These are phyloP conservation scores for Coemansia sp. DNA, from an alignment of 192 early-diverging fungal species.

Conservation along the genomic window DNA sequence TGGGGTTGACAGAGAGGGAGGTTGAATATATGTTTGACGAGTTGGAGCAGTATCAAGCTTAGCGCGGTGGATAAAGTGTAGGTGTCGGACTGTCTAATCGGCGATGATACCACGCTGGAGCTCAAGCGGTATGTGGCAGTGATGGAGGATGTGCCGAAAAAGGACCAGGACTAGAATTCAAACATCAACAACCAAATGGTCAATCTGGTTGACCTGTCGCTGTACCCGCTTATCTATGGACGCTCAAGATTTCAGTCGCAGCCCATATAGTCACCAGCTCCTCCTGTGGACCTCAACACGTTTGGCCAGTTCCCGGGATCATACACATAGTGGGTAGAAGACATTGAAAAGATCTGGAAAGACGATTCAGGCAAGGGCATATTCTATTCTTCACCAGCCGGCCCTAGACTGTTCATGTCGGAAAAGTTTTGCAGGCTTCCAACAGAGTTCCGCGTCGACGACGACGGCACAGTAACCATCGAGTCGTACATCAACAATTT, in stretches of 20 bases:
- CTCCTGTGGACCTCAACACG: slow-evolving; percentile 22
- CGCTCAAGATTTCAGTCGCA: slow-evolving; percentile 15
- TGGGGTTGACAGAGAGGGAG: slow-evolving; percentile 41
- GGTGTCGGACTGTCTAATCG: slow-evolving; percentile 39
- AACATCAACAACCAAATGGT: slow-evolving; percentile 54
- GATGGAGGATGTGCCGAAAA: slow-evolving; percentile 40
- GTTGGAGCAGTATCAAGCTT: slow-evolving; percentile 34
- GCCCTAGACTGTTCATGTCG: neutral
- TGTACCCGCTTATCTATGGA: slow-evolving; percentile 51
- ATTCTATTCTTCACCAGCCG: slow-evolving; percentile 8
- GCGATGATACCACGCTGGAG: slow-evolving; percentile 13
- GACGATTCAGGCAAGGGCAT: neutral
- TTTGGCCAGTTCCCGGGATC: slow-evolving; percentile 34
- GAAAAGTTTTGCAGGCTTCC: slow-evolving; percentile 61
- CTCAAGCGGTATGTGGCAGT: slow-evolving; percentile 29
- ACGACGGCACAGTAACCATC: slow-evolving; percentile 52
- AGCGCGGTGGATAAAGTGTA: slow-evolving; percentile 42
- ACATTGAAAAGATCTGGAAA: neutral
- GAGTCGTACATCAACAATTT: slow-evolving; percentile 77
- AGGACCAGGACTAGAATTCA: slow-evolving; percentile 50
- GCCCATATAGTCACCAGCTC: slow-evolving; percentile 27
- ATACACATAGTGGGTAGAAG: slow-evolving; percentile 14
- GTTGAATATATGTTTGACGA: slow-evolving; percentile 52
- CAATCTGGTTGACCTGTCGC: slow-evolving; percentile 57
- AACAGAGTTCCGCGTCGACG: slow-evolving; percentile 58